Percentiles rank a stretch among this genome's conserved stretches.
phyloP scores from a whole-genome alignment of 352 stramenopile genomes.

The Phytopythium vexans region DNA sequence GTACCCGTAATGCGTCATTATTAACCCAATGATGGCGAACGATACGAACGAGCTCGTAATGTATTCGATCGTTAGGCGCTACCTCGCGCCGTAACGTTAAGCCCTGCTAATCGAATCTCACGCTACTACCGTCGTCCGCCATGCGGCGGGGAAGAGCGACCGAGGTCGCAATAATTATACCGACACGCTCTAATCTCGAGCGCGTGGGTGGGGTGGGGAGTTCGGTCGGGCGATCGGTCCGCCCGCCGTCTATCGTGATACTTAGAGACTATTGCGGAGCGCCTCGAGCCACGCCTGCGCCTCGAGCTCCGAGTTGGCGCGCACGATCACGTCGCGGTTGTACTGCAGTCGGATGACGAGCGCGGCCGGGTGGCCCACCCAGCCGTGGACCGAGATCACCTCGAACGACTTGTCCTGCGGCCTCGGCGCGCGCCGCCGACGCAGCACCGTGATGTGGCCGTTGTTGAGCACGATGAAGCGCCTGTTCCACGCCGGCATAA shows the following conservation, averaged over 20 bases:
- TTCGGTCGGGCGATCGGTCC: not conserved
- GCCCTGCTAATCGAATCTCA: no score
- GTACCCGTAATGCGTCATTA: no score
- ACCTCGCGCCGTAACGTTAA: no score
- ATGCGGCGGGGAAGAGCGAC: no score
- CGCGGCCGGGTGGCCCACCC: constrained; percentile 32
- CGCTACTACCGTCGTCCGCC: no score
- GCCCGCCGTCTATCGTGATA: constrained; percentile 3
- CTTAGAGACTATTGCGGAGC: constrained; percentile 38
- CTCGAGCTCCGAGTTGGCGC: constrained; percentile 39
- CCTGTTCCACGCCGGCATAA: constrained; percentile 50
- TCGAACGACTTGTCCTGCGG: constrained; percentile 39
- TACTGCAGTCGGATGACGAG: constrained; percentile 50
- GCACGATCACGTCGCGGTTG: constrained; percentile 53
- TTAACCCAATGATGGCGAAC: no score
- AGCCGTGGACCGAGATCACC: constrained; percentile 42
- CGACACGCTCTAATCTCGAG: no score
- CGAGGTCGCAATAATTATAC: no score
- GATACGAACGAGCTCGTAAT: no score
- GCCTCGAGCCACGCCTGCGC: constrained; percentile 48
- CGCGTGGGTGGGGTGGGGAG: no score
- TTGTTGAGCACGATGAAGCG: constrained; percentile 45
- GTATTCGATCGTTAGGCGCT: no score
- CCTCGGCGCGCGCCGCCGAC: constrained; percentile 21
- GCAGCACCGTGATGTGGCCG: constrained; percentile 40